phyloP scores from a whole-genome alignment of 208 protist genomes.

The Acanthamoeba healyi region DNA sequence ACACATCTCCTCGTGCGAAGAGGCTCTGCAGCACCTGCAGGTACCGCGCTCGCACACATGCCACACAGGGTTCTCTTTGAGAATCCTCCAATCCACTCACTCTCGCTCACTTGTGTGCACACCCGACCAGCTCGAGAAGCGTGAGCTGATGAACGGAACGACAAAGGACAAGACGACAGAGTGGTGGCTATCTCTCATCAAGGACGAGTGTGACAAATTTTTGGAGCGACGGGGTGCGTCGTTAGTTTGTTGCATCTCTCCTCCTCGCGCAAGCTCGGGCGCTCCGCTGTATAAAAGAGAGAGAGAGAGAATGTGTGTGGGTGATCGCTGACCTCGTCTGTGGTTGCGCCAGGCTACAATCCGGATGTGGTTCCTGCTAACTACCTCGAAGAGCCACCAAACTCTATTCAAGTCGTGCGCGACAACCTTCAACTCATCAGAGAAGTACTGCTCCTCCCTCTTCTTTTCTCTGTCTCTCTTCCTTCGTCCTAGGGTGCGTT shows the following conservation, averaged over 20 bases:
- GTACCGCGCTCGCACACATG: background rate
- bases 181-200: conserved; percentile 64
- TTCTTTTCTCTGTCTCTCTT: background rate
- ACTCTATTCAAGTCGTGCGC: background rate
- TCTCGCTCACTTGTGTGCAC: too few species aligned
- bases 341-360: background rate
- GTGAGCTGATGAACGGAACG: conserved; percentile 55
- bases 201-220: conserved; percentile 67
- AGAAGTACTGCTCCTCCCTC: background rate
- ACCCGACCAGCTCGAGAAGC: conserved; percentile 6
- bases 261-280: too few species aligned
- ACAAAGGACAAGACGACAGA: conserved; percentile 59
- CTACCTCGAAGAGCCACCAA: conserved; percentile 52
- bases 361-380: background rate
- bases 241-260: background rate
- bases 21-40: conserved; percentile 18
- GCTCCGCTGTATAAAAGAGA: too few species aligned
- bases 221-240: conserved; percentile 5
- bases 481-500: background rate
- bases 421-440: conserved; percentile 50
- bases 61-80: background rate
- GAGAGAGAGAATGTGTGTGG: too few species aligned
- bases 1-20: conserved; percentile 12
- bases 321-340: background rate
- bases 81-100: too few species aligned